Base-by-base conservation (phyloP, 1,139 yeast genomes). In the Candida tunisiensis region DNA sequence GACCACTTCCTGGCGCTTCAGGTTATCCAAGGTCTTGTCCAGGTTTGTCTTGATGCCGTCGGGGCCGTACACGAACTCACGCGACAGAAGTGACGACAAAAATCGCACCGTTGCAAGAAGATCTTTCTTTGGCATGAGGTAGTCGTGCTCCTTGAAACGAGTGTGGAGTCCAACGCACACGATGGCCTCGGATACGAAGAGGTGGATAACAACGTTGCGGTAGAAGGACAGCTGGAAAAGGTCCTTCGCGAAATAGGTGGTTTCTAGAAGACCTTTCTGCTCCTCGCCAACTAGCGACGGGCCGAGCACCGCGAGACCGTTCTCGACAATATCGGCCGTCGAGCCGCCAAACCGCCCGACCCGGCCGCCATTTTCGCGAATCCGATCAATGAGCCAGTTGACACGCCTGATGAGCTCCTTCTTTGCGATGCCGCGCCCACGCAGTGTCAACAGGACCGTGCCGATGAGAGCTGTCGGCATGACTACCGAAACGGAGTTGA, bases 381-480 rank as follows among this genome's bases (percentile, higher is more conserved):
- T 45, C 16, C 46, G 49, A 19, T 36, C 33, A 21, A 56, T 48
- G 17, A 57, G 50, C 53, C 57, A 45, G 8, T 40, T 40, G 3
- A 57, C 57, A 12, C 55, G 44, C 11, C 47, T 40, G 13, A 45
- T 40, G 15, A 57, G 39, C 25, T 52, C 53, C 10, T 44, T 38
- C 24, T 42, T 42, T 27, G 55, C 47, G 16, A 56, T 48, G 3
- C 62, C 62, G 4, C 57, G 45, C 17, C 39, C 40, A 6, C 54
- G 42, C 20, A 51, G 40, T 3, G 63, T 57, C 21, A 57, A 40
- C 16, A 57, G 40, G 16, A 55, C 55, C 1, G 62, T 48, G 13
- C 62, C 63, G 8, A 57, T 49, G 18, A 57, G 42, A 3, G 61
- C 54, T 3, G 62, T 55, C 4, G 63, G 63, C 62, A 57, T 57